Evolutionary conservation across 768 basidiomycete genomes (phyloP).

Genomic region (Lyophyllum decastes): DNA sequence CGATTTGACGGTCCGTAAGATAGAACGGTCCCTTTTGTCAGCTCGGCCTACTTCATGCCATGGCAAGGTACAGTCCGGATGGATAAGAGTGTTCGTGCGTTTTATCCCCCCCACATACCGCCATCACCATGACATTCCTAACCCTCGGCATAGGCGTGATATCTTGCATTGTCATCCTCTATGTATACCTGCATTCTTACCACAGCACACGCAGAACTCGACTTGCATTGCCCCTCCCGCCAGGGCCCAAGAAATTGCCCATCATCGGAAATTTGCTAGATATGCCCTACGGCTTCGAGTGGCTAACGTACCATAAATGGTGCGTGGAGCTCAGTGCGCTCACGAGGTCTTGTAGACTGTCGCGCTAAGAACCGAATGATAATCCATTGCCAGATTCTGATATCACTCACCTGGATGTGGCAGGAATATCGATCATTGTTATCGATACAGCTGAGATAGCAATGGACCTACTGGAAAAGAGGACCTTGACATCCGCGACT

Average conservation of each 20-base stretch:
- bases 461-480: conserved; percentile 24
- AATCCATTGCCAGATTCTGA: conserved; percentile 16
- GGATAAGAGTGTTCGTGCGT: too few species aligned
- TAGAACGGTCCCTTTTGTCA: too few species aligned
- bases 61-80: too few species aligned
- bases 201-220: not conserved
- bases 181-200: conserved; percentile 19
- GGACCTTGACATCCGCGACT: too few species aligned
- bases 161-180: conserved; percentile 19
- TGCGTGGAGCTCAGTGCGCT: conserved; percentile 35
- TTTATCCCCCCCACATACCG: too few species aligned
- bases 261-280: conserved; percentile 42
- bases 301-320: conserved; percentile 42
- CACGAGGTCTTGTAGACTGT: not conserved
- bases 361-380: conserved; percentile 1
- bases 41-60: too few species aligned
- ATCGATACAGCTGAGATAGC: conserved; percentile 21
- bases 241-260: conserved; percentile 40
- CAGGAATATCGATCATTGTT: conserved; percentile 21
- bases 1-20: too few species aligned
- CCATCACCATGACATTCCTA: not conserved
- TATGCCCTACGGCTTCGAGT: conserved; percentile 36
- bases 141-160: not conserved
- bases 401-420: conserved; percentile 22
- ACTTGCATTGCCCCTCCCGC: conserved; percentile 32